Percentiles rank a stretch among this genome's conserved stretches.
Conservation (phyloP, 2,329 filamentous ascomycete genomes). For the Penicillium corylophilum region DNA sequence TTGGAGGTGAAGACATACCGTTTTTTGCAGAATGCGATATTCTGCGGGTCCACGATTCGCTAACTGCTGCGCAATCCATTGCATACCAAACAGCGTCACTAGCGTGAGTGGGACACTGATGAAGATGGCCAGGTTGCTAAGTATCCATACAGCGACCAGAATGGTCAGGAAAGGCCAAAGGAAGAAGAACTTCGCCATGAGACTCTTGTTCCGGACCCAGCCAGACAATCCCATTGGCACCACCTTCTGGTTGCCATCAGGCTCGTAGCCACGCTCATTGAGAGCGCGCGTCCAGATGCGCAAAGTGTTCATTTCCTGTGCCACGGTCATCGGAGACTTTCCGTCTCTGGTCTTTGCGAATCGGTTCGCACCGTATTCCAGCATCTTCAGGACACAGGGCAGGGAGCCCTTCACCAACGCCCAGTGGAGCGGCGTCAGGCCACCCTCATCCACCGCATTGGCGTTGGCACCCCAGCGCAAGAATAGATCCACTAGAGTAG, state of each 20-base stretch:
- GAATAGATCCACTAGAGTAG: slow-evolving; percentile 86
- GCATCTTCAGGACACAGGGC: slow-evolving; percentile 84
- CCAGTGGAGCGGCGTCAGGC: slow-evolving; percentile 95
- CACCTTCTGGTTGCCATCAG: slow-evolving; percentile 69
- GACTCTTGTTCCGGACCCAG: slow-evolving; percentile 71
- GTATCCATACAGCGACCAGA: slow-evolving; percentile 66
- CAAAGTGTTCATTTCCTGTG: slow-evolving; percentile 83
- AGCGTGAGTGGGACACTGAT: slow-evolving; percentile 71
- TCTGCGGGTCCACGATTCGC: slow-evolving; percentile 80
- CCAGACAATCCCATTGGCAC: slow-evolving; percentile 72
- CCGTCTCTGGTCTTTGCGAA: slow-evolving; percentile 86
- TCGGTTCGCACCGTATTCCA: slow-evolving; percentile 93
- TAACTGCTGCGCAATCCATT: slow-evolving; percentile 74
- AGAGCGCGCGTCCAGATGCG: slow-evolving; percentile 80
- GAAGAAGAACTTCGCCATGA: slow-evolving; percentile 85
- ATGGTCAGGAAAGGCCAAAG: slow-evolving; percentile 81
- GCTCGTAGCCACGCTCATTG: slow-evolving; percentile 77
- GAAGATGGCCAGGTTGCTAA: slow-evolving; percentile 73
- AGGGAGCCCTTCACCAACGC: slow-evolving; percentile 89
- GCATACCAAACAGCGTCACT: slow-evolving; percentile 63
- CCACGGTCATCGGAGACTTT: slow-evolving; percentile 84
- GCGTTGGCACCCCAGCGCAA: slow-evolving; percentile 94
- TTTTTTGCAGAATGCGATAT: slow-evolving; percentile 87
- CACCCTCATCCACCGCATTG: slow-evolving; percentile 84
- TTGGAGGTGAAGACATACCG: slow-evolving; percentile 54